Conservation (phyloP, 805 yeast species). For the Metschnikowia amazonensis region DNA sequence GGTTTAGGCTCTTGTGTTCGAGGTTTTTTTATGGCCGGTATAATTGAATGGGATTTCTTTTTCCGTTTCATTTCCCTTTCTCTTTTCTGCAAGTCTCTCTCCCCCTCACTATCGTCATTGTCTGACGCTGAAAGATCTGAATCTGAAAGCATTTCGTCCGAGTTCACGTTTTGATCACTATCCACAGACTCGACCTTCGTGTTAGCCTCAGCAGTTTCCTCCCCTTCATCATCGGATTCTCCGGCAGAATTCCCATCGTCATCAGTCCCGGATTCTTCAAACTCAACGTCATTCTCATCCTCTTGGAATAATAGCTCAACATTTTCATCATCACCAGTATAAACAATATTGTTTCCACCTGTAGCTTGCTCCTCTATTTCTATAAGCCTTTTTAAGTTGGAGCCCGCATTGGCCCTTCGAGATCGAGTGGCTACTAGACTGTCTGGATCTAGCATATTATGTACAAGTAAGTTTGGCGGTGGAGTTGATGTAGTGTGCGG, state of each 20-base stretch:
- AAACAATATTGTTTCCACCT: slow-evolving; percentile 18
- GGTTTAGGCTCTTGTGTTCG: slow-evolving; percentile 22
- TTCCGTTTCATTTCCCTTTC: slow-evolving; percentile 35
- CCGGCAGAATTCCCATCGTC: slow-evolving; percentile 26
- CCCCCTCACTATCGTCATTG: slow-evolving; percentile 67
- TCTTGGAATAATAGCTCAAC: slow-evolving; percentile 67
- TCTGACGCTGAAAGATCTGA: slow-evolving; percentile 50
- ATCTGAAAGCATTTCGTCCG: slow-evolving; percentile 53
- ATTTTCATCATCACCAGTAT: slow-evolving; percentile 68
- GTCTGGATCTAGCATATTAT: slow-evolving; percentile 28
- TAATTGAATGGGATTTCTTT: slow-evolving; percentile 21
- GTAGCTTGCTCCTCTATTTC: slow-evolving; percentile 61
- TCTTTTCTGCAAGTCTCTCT: slow-evolving; percentile 51
- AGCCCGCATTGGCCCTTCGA: slow-evolving; percentile 87
- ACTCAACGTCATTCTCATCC: slow-evolving; percentile 32
- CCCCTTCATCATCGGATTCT: slow-evolving; percentile 23
- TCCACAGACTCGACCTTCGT: slow-evolving; percentile 12
- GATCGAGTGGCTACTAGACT: slow-evolving; percentile 70
- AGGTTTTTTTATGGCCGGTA: slow-evolving; percentile 33
- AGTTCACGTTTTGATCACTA: slow-evolving; percentile 21
- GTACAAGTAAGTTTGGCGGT: neutral
- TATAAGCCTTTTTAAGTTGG: slow-evolving; percentile 66
- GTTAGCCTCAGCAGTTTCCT: slow-evolving; percentile 13
- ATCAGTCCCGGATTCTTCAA: slow-evolving; percentile 18
- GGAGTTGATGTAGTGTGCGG: slow-evolving; percentile 2